A percentile compares a stretch with the other conserved stretches of the same genome.
Conservation (phyloP, 1,139 yeast species). For the Lodderomyces margitis region DNA sequence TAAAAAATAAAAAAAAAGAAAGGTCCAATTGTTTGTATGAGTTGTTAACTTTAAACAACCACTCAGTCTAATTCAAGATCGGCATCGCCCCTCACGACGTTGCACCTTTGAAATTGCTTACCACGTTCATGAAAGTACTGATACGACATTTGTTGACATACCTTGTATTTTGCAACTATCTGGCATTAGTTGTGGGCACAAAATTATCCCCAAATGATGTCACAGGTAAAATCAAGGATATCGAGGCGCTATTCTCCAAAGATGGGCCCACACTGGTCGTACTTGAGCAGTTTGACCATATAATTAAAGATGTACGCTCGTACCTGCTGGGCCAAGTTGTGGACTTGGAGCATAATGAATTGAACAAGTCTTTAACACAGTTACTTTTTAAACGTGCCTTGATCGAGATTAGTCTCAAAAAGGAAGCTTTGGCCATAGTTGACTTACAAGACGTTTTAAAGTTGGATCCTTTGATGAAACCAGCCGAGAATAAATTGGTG, state of each 20-base stretch:
- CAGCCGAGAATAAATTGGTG: slow-evolving; percentile 43
- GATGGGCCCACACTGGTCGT: slow-evolving; percentile 30
- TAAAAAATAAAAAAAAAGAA: neutral
- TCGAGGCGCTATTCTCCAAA: slow-evolving; percentile 16
- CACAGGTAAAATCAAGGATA: slow-evolving; percentile 9
- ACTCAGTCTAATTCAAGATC: neutral
- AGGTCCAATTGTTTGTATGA: slow-evolving; percentile 1
- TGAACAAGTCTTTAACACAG: slow-evolving; percentile 25
- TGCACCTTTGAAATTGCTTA: neutral
- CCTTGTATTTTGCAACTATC: slow-evolving; percentile 4
- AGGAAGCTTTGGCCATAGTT: slow-evolving; percentile 44
- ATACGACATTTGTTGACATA: slow-evolving; percentile 5
- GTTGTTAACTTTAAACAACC: neutral
- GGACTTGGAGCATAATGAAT: slow-evolving; percentile 5
- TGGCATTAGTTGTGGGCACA: slow-evolving; percentile 1
- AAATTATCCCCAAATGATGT: slow-evolving; percentile 3
- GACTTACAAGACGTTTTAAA: slow-evolving; percentile 46
- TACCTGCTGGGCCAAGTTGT: neutral
- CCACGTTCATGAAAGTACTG: slow-evolving; percentile 6
- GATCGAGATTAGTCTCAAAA: slow-evolving; percentile 49
- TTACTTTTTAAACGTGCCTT: slow-evolving; percentile 54
- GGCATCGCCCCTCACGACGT: neutral
- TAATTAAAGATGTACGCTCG: slow-evolving; percentile 17
- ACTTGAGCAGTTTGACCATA: slow-evolving; percentile 23
- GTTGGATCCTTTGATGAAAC: slow-evolving; percentile 36